Base-by-base conservation (phyloP, 1,139 yeast genomes). In the Saccharomyces hybrid region DNA sequence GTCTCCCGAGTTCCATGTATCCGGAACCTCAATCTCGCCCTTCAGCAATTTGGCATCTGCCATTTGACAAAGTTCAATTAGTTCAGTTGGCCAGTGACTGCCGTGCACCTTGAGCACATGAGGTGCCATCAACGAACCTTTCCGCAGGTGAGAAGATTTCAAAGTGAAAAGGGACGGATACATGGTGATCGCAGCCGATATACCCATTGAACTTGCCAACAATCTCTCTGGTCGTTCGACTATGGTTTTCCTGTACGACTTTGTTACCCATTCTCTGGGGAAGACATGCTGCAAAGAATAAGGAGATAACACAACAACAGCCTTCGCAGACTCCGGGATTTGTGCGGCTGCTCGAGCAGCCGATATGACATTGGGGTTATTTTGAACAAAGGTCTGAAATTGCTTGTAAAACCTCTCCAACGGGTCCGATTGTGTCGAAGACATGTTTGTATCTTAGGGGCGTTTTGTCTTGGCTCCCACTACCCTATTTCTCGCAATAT, bases 211-310 rank as follows among this genome's bases (percentile, higher is more conserved):
- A 14, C 86, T 77, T 0, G 96, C 95, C 58, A 85, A 74, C 52
- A 88, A 73, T 50, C 96, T 73, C 70, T 88, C 93, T 0, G 96
- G 96, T 50, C 95, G 74, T 69, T 88, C 96, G 32, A 88, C 95
- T 49, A 88, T 84, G 0, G 93, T 82, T 21, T 84, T 75, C 50
- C 80, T 71, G 64, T 86, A 85, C 1, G 83, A 72, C 65, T 85
- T 86, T 8, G 89, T 75, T 1, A 83, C 89, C 96, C 96, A 88
- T 52, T 76, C 75, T 49, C 96, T 75, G 9, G 89, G 83, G 68
- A 86, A 88, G 2, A 82, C 81, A 70, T 88, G 95, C 60, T 81
- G 81, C 1, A 83, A 72, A 0, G 86, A 80, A 58, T 77, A 76
- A 0, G 88, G 87, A 0, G 86, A 81, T 42, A 83, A 64, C 11